phyloP scores from a whole-genome alignment of 371 early-diverging fungal species.

The Umbelopsis sp. region DNA sequence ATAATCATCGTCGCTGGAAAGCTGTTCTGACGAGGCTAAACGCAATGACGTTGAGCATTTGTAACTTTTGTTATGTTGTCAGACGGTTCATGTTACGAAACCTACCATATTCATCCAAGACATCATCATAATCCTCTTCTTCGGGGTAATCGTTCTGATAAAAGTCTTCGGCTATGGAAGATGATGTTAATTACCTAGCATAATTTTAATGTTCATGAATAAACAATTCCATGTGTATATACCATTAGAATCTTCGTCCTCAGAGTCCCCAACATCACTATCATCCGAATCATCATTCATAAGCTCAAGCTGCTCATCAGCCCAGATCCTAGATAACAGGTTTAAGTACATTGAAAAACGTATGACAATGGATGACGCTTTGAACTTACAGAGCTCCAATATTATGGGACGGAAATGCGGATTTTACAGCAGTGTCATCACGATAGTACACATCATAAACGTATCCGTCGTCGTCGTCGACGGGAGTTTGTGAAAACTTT shows the following conservation, averaged over 20 bases:
- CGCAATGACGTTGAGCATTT: not conserved
- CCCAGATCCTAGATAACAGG: constrained; percentile 49
- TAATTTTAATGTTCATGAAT: not conserved
- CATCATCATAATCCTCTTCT: constrained; percentile 54
- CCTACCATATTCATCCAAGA: constrained; percentile 42
- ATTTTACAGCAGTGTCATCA: constrained; percentile 42
- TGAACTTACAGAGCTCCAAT: constrained; percentile 55
- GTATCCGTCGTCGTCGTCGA: constrained; percentile 56
- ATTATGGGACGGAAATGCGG: constrained; percentile 29
- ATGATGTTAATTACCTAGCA: not conserved
- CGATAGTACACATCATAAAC: constrained; percentile 67
- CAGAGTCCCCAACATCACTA: constrained; percentile 54
- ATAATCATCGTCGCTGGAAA: constrained; percentile 38
- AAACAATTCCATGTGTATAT: not conserved
- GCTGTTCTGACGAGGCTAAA: constrained; percentile 29
- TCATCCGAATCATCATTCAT: constrained; percentile 58
- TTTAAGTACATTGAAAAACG: not conserved
- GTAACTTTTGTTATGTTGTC: too few species aligned
- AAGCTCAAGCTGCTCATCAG: constrained; percentile 51
- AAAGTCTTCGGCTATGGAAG: constrained; percentile 61
- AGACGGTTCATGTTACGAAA: too few species aligned
- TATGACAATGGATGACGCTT: not conserved
- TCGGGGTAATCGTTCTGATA: constrained; percentile 70
- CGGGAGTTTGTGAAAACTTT: constrained; percentile 13
- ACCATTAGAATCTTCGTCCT: constrained; percentile 68